Evolutionary conservation across 1,139 yeast species (phyloP).

Genomic region (Geotrichum reessii): DNA sequence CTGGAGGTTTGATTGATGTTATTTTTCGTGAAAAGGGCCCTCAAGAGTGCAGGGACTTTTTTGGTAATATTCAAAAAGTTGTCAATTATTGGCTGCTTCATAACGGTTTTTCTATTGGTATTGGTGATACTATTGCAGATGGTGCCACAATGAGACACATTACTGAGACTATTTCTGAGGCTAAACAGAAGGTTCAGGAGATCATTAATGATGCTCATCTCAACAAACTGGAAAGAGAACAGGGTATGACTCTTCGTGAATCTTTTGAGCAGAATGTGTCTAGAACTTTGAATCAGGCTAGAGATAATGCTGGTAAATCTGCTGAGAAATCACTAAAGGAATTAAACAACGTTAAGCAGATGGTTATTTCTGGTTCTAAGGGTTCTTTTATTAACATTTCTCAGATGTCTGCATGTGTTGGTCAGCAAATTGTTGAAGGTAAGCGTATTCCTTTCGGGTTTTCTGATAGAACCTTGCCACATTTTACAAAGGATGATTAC

Average conservation of each 20-base stretch:
- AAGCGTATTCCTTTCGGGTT: constrained; percentile 98
- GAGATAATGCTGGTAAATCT: constrained; percentile 98
- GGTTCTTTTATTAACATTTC: constrained; percentile 98
- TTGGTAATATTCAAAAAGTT: constrained; percentile 90
- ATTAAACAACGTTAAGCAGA: constrained; percentile 92
- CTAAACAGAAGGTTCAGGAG: constrained; percentile 88
- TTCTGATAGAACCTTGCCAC: constrained; percentile 93
- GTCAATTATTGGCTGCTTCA: constrained; percentile 95
- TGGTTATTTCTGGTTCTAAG: constrained; percentile 98
- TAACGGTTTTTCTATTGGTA: constrained; percentile 97
- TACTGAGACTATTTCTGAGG: constrained; percentile 86
- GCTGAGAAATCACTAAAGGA: constrained; percentile 96
- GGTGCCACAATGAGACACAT: constrained; percentile 91
- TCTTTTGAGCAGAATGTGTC: constrained; percentile 97
- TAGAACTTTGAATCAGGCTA: constrained; percentile 91
- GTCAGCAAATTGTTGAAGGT: constrained; percentile 99
- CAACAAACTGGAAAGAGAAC: constrained; percentile 84
- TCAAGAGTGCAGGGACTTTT: constrained; percentile 77
- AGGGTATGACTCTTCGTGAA: constrained; percentile 99
- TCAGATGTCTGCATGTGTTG: constrained; percentile 99
- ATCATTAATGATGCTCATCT: constrained; percentile 88
- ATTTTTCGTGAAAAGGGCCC: constrained; percentile 98
- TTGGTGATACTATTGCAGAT: constrained; percentile 99
- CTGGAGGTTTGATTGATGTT: constrained; percentile 95
- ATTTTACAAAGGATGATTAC: constrained; percentile 95